These are phyloP conservation scores for Dryas integrifolia DNA, from an alignment of 331 rosid genomes.

Conservation along the genomic window DNA sequence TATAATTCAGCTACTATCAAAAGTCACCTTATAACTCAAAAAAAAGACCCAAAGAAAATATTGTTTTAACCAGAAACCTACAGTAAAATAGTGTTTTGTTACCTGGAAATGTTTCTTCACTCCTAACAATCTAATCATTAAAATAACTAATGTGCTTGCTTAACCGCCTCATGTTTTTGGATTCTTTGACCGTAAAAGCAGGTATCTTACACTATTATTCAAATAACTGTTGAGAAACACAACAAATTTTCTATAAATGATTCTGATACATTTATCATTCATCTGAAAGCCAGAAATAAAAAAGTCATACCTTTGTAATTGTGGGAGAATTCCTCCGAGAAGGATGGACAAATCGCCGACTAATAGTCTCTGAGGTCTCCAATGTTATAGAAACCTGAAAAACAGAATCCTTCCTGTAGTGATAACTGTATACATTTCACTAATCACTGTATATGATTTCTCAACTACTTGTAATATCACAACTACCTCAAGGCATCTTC, in stretches of 20 bases:
- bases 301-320: conserved; percentile 64
- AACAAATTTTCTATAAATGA: background rate
- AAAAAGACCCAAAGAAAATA: background rate
- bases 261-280: background rate
- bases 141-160: background rate
- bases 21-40: background rate
- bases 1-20: background rate
- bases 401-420: conserved; percentile 27
- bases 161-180: background rate
- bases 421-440: conserved; percentile 16
- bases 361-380: conserved; percentile 89
- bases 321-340: conserved; percentile 95
- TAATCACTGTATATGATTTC: conserved; percentile 9
- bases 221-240: background rate
- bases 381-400: conserved; percentile 73
- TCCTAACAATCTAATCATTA: background rate
- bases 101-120: background rate
- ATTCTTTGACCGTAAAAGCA: background rate
- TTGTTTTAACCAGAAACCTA: background rate
- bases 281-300: background rate
- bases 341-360: conserved; percentile 72
- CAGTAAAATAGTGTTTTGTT: background rate
- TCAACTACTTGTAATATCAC: conserved; percentile 22
- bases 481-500: conserved; percentile 97
- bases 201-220: background rate